These are phyloP conservation scores for Fraxinus xanthoxyloides DNA, from an alignment of 305 asterid species.

Conservation along the genomic window DNA sequence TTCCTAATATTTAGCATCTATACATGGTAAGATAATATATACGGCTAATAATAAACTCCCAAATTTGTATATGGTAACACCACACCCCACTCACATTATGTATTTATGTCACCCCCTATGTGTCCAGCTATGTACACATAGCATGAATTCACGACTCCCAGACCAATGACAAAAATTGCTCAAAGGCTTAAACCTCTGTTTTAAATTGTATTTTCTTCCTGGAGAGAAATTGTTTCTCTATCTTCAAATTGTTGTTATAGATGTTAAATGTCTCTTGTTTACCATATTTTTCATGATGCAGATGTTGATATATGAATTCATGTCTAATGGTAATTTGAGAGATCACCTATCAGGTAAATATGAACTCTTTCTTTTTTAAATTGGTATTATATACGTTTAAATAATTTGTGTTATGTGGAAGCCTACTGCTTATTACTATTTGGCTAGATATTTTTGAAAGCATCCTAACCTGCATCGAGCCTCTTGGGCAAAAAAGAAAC, in stretches of 20 bases:
- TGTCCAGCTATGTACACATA: too few species aligned
- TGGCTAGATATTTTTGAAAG: not conserved
- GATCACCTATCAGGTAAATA: constrained; percentile 72
- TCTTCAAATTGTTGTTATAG: constrained; percentile 6
- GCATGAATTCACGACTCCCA: not conserved
- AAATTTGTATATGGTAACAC: too few species aligned
- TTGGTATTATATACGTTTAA: not conserved
- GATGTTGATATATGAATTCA: constrained; percentile 79
- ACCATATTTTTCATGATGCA: constrained; percentile 38
- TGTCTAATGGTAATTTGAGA: constrained; percentile 67
- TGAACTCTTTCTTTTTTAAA: constrained; percentile 10
- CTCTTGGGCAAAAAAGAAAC: not conserved
- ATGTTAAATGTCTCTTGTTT: constrained; percentile 22
- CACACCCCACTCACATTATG: too few species aligned
- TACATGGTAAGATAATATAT: too few species aligned
- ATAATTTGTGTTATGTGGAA: not conserved
- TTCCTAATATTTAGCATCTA: too few species aligned
- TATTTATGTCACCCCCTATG: too few species aligned
- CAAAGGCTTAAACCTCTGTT: not conserved
- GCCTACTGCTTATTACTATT: not conserved
- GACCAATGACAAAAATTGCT: not conserved
- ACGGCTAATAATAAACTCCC: too few species aligned
- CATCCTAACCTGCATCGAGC: not conserved
- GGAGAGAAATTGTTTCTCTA: not conserved
- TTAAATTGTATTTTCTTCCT: not conserved